Evolutionary conservation across 1,284 basidiomycete species (phyloP).

Genomic region (Lentinula novae-zelandiae): DNA sequence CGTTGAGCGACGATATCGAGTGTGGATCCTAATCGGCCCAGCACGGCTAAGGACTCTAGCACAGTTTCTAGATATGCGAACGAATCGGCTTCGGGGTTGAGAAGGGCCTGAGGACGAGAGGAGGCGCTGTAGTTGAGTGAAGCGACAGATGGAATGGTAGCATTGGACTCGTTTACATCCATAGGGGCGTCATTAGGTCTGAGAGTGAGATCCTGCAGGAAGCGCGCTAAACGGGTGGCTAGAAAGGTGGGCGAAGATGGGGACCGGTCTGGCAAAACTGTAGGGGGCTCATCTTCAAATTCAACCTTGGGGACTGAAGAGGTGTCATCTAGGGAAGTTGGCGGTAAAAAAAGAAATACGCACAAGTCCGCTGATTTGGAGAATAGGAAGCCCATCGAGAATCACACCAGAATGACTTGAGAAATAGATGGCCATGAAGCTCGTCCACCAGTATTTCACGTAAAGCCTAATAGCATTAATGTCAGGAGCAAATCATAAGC

Average conservation of each 20-base stretch:
- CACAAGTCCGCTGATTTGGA: conserved; percentile 76
- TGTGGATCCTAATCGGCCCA: conserved; percentile 85
- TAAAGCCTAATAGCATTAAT: conserved; percentile 58
- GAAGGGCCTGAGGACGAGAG: conserved; percentile 20
- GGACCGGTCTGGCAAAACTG: conserved; percentile 22
- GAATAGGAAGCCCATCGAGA: conserved; percentile 85
- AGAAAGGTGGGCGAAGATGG: conserved; percentile 37
- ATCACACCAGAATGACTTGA: conserved; percentile 97
- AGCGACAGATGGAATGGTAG: conserved; percentile 27
- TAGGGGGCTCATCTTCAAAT: conserved; percentile 49
- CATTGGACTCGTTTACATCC: conserved; percentile 59
- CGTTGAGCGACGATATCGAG: conserved; percentile 87
- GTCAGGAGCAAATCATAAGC: conserved; percentile 4
- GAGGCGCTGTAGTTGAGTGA: conserved; percentile 16
- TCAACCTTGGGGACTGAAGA: conserved; percentile 51
- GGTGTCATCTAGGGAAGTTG: not conserved
- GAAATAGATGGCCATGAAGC: conserved; percentile 95
- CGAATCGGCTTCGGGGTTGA: conserved; percentile 89
- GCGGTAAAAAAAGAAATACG: conserved; percentile 26
- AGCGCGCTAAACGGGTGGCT: conserved; percentile 55
- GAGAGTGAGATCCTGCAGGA: conserved; percentile 66
- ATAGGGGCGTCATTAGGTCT: conserved; percentile 81
- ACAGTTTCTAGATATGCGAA: conserved; percentile 94
- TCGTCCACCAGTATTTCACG: conserved; percentile 95
- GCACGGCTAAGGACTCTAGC: conserved; percentile 86